Evolutionary conservation across 306 rosid genomes (phyloP).

Genomic region (Corylus avellana): DNA sequence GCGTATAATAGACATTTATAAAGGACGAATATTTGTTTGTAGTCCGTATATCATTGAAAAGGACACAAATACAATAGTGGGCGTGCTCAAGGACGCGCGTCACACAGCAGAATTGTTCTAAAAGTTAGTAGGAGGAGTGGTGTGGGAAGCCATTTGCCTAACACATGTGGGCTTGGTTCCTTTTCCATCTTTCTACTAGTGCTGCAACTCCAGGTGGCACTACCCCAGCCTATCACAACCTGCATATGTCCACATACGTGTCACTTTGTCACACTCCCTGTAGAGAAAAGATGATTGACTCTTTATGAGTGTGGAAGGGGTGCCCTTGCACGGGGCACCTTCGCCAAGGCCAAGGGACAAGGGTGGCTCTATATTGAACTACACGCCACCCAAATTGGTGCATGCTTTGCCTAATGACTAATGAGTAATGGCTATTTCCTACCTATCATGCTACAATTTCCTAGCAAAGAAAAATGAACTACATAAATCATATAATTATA

Average conservation of each 20-base stretch:
- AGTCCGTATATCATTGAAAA: background rate
- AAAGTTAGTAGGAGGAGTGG: background rate
- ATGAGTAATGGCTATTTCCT: too few relatives aligned
- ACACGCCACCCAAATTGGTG: too few relatives aligned
- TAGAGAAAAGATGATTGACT: background rate
- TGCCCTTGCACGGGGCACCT: background rate
- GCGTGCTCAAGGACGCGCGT: background rate
- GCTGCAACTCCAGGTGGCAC: slow-evolving; percentile 39
- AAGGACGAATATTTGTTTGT: background rate
- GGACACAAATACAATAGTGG: background rate
- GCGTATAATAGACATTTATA: background rate
- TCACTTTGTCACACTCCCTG: background rate
- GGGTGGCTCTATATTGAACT: too few relatives aligned
- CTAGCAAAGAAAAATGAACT: too few relatives aligned
- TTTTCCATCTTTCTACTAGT: background rate
- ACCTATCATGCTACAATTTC: too few relatives aligned
- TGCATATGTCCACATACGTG: slow-evolving; percentile 23
- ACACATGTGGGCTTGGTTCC: slow-evolving; percentile 34
- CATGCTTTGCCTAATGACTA: too few relatives aligned
- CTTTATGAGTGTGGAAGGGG: background rate
- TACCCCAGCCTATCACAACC: slow-evolving; percentile 31
- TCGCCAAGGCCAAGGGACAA: background rate
- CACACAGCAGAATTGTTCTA: background rate
- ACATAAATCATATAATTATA: too few relatives aligned
- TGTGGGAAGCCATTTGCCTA: slow-evolving; percentile 9